A percentile compares a stretch with the other conserved stretches of the same genome.
Evolutionary conservation across 2,329 filamentous ascomycete species (phyloP).

Genomic region (Ophiosphaerella herpotricha): DNA sequence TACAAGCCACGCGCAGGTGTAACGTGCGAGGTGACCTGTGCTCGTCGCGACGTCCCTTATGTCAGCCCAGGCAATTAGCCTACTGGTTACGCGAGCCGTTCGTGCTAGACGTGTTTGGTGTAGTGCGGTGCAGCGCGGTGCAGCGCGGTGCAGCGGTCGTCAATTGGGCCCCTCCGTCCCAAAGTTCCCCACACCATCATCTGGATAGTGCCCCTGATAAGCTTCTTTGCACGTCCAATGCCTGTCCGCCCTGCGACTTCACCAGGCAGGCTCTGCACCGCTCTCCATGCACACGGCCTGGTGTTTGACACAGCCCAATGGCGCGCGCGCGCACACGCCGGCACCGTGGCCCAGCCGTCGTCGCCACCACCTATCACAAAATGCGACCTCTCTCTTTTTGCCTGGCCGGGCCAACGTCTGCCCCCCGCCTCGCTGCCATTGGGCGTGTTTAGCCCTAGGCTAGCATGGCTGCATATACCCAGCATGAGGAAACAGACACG

Average conservation of each 20-base stretch:
- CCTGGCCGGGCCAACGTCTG: constrained; percentile 25
- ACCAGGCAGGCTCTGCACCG: constrained; percentile 20
- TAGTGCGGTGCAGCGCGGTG: too few species aligned
- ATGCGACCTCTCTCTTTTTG: constrained; percentile 24
- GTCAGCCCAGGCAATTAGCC: too few species aligned
- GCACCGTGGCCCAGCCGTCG: constrained; percentile 18
- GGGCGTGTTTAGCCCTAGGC: constrained; percentile 22
- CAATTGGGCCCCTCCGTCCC: constrained; percentile 9
- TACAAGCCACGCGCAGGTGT: too few species aligned
- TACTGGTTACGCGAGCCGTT: too few species aligned
- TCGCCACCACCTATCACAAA: constrained; percentile 35
- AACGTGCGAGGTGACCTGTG: too few species aligned
- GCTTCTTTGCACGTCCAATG: constrained; percentile 35
- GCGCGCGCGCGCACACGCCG: constrained; percentile 18
- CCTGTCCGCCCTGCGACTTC: constrained; percentile 10
- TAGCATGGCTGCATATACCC: constrained; percentile 33
- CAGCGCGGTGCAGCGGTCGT: too few species aligned
- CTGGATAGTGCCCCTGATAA: constrained; percentile 33
- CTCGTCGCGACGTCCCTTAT: too few species aligned
- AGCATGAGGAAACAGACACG: constrained; percentile 48
- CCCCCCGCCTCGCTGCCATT: constrained; percentile 24
- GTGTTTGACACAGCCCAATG: constrained; percentile 25
- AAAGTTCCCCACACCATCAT: constrained; percentile 21
- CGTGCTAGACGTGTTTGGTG: too few species aligned
- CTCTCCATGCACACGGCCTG: constrained; percentile 7